Evolutionary conservation across 2,329 filamentous ascomycete species (phyloP), one percentile per base, ranked within the genome.

Genomic region (Zalaria obscura): DNA sequence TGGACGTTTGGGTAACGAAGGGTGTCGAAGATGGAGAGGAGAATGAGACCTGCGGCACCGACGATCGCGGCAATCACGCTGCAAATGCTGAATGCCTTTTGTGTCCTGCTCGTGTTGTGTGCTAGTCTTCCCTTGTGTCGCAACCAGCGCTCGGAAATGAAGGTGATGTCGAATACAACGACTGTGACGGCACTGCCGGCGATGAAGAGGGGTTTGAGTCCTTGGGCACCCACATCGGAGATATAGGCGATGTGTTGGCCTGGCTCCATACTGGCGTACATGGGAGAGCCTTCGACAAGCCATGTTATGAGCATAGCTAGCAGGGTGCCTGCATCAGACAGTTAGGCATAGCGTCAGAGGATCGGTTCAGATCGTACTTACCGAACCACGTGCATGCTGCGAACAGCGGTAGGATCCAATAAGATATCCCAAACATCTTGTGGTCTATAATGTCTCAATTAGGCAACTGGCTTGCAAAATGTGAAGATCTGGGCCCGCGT

Each of bases 1-100:
- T 98, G 91, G 44, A 83, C 57, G 1, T 51, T 61, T 2, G 70
- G 69, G 57, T 94, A 75, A 42, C 68, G 65, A n/a, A 71, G 61
- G 0, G 85, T 91, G 60, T 96, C 86, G 60, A 93, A 95, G 51
- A 94, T 78, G 48, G 80, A 79, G 34, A 98, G 70, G 4, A 88
- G 68, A 48, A 94, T 86, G 36, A 98, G 64, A 3, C 89, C 89
- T 0, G 71, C 69, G 0, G 84, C 87, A 40, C 91, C 91, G 25
- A 79, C 62, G 35, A 89, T 56, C 7, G 87, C 83, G 46, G 79
- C 76, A 27, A 78, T 35, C 38, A 88, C 83, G 36, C 72, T 73
- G 35, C 83, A 58, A 2, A 56, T 59, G 4, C 69, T 76, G 25
- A 85, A 67, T 3, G 76, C 51, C 60, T 80, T 84, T 56, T 88